Evolutionary conservation across 495 filamentous ascomycete genomes (phyloP).

Genomic region (Trichocladium antarcticum): DNA sequence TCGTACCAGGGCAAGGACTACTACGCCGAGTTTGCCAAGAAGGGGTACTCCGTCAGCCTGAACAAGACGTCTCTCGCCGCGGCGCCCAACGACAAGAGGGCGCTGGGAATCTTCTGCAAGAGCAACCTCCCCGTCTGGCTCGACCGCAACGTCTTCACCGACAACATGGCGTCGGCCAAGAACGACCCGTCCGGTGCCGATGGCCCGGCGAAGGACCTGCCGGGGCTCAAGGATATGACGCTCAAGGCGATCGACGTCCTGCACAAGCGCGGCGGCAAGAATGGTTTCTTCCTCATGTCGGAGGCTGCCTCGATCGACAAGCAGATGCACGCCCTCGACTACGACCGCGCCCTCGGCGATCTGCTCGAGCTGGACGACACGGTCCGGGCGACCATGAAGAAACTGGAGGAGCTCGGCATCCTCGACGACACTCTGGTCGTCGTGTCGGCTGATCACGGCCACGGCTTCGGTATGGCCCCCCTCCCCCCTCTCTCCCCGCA

Average conservation of each 20-base stretch:
- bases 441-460: conserved; percentile 67
- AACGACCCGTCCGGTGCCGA: conserved; percentile 52
- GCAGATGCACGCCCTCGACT: conserved; percentile 67
- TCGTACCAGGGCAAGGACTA: conserved; percentile 52
- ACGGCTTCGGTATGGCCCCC: conserved; percentile 47
- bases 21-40: conserved; percentile 53
- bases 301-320: conserved; percentile 71
- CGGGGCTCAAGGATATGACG: conserved; percentile 71
- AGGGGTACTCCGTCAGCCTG: conserved; percentile 51
- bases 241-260: conserved; percentile 66
- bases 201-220: conserved; percentile 50
- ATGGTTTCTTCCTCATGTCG: conserved; percentile 67
- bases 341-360: conserved; percentile 64
- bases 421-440: conserved; percentile 57
- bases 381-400: conserved; percentile 51
- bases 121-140: conserved; percentile 60
- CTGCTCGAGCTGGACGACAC: conserved; percentile 69
- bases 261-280: conserved; percentile 45
- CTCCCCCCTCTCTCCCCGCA: too few relatives aligned
- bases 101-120: conserved; percentile 58
- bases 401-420: conserved; percentile 44
- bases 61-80: conserved; percentile 54
- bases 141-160: conserved; percentile 58
- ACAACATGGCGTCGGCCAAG: conserved; percentile 46
- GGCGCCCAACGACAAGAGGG: conserved; percentile 41